Evolutionary conservation across 1,284 basidiomycete genomes (phyloP), one percentile per base, ranked within the genome.

Genomic region (Naganishia cerealis): DNA sequence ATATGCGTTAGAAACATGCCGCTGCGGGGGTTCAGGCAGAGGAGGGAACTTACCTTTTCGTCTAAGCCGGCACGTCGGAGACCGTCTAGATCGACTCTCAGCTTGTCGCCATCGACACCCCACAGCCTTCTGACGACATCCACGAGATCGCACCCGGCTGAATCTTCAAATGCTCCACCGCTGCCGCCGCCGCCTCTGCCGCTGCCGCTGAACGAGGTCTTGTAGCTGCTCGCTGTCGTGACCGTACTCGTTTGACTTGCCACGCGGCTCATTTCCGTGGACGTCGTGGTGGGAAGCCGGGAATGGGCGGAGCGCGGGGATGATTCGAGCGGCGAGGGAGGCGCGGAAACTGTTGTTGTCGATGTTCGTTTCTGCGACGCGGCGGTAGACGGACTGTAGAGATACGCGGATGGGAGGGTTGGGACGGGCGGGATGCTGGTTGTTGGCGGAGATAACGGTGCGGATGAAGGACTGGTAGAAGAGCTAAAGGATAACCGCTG

Each of bases 81-180:
- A n/a, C 69, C 69, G 24, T 70, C 63, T 1, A 75, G 69, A 70
- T 81, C 78, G n/a, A 69, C 69, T 39, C 74, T 73, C 36, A 80
- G 54, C 9, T 67, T 68, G 3, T 74, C 74, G 6, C 61, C 66
- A 10, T 70, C 43, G 1, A 80, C 69, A 0, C 74, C 75, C 77
- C 78, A 81, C 15, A 67, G 55, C 8, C 65, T 50, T 21, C 61
- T 24, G 6, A 71, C 65, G 15, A 80, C 73, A 21, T 71, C 66
- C 4, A 70, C 65, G 39, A 70, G 38, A 56, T 70, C 66, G 5
- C 62, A 50, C 0, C 43, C 33, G 1, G 46, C 46, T 12, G 50
- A 29, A 10, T 63, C 61, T 38, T 9, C 61, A 40, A 63, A 63
- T 12, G n/a, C n/a, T n/a, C n/a, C n/a, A n/a, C 29, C 29, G 29